Evolutionary conservation across 2,329 filamentous ascomycete genomes (phyloP), one percentile per base, ranked within the genome.

Genomic region (Alternaria brassicae): DNA sequence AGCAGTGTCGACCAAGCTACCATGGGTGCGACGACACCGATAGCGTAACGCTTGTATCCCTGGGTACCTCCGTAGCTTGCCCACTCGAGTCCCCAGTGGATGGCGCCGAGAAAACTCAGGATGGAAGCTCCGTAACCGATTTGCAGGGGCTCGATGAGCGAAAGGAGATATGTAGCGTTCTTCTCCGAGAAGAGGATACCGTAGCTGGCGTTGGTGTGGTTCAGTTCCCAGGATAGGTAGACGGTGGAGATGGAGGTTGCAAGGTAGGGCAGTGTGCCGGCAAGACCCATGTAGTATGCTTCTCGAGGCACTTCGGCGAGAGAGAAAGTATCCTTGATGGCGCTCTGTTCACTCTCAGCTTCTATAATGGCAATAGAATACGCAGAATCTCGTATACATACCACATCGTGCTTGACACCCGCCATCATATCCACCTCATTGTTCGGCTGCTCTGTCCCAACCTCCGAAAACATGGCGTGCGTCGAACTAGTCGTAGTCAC

Each of bases 51-150:
- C 69, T 87, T 88, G 69, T 90, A 91, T 53, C 91, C 90, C 57
- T 91, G 89, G 62, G 85, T 70, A 72, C 86, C 79, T 78, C 89
- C 81, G 77, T 84, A 89, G 80, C 89, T 81, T 50, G 91, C 91
- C 77, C 89, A 96, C 79, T 97, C 93, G 17, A 97, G 84, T 56
- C 93, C 93, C 91, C 94, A 97, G 79, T 97, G 94, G 71, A 97
- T 89, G 32, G 93, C 93, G 42, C 94, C 94, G 1, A 97, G 86
- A 83, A 97, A 97, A 27, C 93, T 96, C 70, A 97, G 91, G 71
- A 97, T 95, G 58, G 96, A 88, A 47, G 93, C 94, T 55, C 94
- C 93, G 71, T 96, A 97, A 59, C 92, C 93, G 54, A 97, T 85
- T 79, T 97, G 94, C 53, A 97, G 81, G 12, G 93, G 93, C 80